Conservation (phyloP, 371 early-diverging fungal genomes). For the Zopfochytrium polystomum region DNA sequence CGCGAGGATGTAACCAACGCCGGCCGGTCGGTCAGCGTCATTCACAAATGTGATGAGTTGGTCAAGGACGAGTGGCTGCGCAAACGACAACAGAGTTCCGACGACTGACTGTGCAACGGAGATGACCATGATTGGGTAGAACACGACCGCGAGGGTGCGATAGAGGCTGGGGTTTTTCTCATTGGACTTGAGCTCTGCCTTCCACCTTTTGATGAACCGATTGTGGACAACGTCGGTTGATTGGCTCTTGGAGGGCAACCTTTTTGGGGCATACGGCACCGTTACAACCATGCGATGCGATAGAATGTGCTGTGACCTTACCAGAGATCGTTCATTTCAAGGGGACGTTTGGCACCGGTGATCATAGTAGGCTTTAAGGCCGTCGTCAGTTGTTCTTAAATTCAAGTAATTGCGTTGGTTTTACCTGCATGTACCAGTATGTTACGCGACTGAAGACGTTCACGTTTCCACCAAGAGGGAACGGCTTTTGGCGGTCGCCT, state of each 20-base stretch:
- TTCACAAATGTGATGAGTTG: slow-evolving; percentile 14
- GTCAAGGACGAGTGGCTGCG: too few species aligned
- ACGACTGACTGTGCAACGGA: not conserved
- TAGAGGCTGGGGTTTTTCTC: slow-evolving; percentile 6
- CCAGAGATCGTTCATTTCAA: slow-evolving; percentile 71
- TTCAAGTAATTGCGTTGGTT: too few species aligned
- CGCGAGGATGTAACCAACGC: slow-evolving; percentile 23
- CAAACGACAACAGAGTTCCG: too few species aligned
- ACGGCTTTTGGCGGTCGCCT: slow-evolving; percentile 7
- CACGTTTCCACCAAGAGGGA: slow-evolving; percentile 42
- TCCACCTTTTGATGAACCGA: slow-evolving; percentile 12
- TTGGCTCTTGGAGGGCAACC: slow-evolving; percentile 18
- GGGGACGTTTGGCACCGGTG: slow-evolving; percentile 60
- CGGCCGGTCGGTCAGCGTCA: not conserved
- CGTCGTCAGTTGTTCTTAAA: too few species aligned
- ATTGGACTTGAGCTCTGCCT: not conserved
- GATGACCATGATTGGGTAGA: slow-evolving; percentile 8
- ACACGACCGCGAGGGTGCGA: slow-evolving; percentile 18
- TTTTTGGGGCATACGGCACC: too few species aligned
- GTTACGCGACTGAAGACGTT: slow-evolving; percentile 73
- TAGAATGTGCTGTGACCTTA: too few species aligned
- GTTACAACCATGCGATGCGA: too few species aligned
- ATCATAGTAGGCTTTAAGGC: slow-evolving; percentile 74
- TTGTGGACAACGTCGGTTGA: slow-evolving; percentile 2
- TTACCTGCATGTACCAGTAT: slow-evolving; percentile 83